Conservation (phyloP, 1,284 basidiomycete species). For the Agaricales sp. region DNA sequence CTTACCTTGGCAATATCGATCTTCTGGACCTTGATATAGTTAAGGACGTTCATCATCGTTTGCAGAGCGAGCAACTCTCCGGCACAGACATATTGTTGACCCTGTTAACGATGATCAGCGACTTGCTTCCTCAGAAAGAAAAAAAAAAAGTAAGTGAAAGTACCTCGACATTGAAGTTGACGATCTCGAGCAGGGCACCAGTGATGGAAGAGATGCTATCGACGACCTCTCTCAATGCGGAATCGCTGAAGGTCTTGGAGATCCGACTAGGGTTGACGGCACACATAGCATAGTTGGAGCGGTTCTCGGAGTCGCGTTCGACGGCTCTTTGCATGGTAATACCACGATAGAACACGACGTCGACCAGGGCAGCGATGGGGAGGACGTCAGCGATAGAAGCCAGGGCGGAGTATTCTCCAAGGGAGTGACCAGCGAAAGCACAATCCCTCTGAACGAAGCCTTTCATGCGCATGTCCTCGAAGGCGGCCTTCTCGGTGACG, state of each 20-base stretch:
- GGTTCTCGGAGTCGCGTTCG: constrained; percentile 85
- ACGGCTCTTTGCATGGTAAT: constrained; percentile 99
- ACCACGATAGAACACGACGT: constrained; percentile 98
- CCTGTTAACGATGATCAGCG: constrained; percentile 31
- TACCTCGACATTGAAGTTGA: constrained; percentile 96
- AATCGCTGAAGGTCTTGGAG: constrained; percentile 87
- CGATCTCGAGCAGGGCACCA: constrained; percentile 84
- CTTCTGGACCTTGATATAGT: constrained; percentile 95
- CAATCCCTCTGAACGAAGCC: constrained; percentile 90
- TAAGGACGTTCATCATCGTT: constrained; percentile 91
- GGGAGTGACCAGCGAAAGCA: constrained; percentile 94
- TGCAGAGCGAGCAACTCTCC: constrained; percentile 92
- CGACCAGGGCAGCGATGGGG: constrained; percentile 91
- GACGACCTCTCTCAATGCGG: constrained; percentile 90
- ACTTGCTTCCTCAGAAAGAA: constrained; percentile 1
- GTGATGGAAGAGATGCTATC: constrained; percentile 78
- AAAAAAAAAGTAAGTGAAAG: constrained; percentile 15
- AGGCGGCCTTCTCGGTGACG: constrained; percentile 95
- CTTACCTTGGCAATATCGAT: constrained; percentile 90
- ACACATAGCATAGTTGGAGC: constrained; percentile 98
- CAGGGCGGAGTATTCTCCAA: constrained; percentile 96
- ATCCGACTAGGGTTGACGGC: constrained; percentile 96
- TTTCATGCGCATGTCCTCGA: constrained; percentile 95
- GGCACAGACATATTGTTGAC: constrained; percentile 96
- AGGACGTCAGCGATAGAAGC: constrained; percentile 96